These are phyloP conservation scores for Alternaria angustiovoidea DNA, from an alignment of 2,329 filamentous ascomycete species.

Conservation along the genomic window DNA sequence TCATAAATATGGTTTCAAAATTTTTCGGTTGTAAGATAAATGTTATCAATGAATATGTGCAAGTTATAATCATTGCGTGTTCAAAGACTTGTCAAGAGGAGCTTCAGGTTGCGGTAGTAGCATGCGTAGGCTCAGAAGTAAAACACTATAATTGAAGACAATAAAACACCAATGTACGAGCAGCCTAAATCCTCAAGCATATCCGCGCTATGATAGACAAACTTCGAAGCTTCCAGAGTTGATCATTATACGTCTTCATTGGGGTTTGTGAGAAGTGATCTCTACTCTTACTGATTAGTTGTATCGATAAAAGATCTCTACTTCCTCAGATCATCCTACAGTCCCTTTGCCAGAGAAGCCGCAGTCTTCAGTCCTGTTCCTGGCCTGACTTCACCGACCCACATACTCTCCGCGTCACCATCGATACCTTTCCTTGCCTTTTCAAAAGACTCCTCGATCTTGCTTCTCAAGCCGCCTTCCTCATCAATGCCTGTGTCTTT, in stretches of 20 bases:
- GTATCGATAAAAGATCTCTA: neutral
- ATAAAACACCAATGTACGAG: too few species aligned
- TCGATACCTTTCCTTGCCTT: slow-evolving; percentile 41
- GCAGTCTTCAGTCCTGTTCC: slow-evolving; percentile 36
- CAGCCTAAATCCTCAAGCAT: too few species aligned
- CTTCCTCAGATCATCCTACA: neutral
- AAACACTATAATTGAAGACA: too few species aligned
- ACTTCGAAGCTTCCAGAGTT: neutral
- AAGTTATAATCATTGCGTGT: too few species aligned
- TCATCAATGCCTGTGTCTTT: slow-evolving; percentile 6
- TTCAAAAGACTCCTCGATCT: slow-evolving; percentile 36
- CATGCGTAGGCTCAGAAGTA: too few species aligned
- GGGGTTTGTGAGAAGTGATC: neutral
- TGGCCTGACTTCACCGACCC: slow-evolving; percentile 34
- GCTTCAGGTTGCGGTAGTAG: too few species aligned
- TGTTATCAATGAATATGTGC: neutral
- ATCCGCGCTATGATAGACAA: rapidly evolving
- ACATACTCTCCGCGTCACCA: slow-evolving; percentile 35
- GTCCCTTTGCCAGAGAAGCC: slow-evolving; percentile 21
- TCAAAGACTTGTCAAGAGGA: too few species aligned
- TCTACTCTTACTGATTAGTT: neutral
- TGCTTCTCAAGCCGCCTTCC: slow-evolving; percentile 16
- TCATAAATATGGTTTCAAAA: neutral
- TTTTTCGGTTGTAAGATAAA: neutral
- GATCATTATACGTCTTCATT: neutral